Evolutionary conservation across 169 alveolate genomes (phyloP).

Genomic region (Plasmodium knowlesi): DNA sequence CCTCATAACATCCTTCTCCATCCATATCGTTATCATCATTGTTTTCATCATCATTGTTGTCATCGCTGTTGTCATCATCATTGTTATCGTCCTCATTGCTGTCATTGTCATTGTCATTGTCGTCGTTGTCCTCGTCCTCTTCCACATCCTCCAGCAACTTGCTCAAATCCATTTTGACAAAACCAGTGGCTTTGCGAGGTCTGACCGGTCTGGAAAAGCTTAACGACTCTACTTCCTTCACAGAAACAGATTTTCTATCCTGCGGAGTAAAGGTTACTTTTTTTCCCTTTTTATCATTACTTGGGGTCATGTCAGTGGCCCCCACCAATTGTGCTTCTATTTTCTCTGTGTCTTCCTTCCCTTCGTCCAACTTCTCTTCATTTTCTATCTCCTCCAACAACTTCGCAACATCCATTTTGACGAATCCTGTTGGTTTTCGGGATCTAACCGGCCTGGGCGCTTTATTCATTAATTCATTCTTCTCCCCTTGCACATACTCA

Average conservation of each 20-base stretch:
- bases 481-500: not conserved
- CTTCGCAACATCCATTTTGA: slow-evolving; percentile 45
- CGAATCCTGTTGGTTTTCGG: slow-evolving; percentile 52
- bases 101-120: not conserved
- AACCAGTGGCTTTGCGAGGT: slow-evolving; percentile 13
- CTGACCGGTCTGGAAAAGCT: not conserved
- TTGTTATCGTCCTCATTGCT: no score
- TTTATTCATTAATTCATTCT: not conserved
- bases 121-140: not conserved
- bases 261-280: not conserved
- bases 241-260: not conserved
- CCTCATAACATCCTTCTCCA: not conserved
- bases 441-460: slow-evolving; percentile 8
- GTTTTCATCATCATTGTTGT: not conserved
- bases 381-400: slow-evolving; percentile 14
- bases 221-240: not conserved
- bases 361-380: slow-evolving; percentile 14
- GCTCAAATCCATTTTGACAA: slow-evolving; percentile 12
- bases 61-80: not conserved
- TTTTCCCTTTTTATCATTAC: not conserved
- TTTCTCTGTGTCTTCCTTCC: not conserved
- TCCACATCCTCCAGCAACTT: slow-evolving; percentile 14
- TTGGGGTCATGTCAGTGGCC: not conserved
- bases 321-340: not conserved
- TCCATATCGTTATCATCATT: not conserved